Conservation (phyloP, 2,329 filamentous ascomycete species). For the Xylaria sp. region DNA sequence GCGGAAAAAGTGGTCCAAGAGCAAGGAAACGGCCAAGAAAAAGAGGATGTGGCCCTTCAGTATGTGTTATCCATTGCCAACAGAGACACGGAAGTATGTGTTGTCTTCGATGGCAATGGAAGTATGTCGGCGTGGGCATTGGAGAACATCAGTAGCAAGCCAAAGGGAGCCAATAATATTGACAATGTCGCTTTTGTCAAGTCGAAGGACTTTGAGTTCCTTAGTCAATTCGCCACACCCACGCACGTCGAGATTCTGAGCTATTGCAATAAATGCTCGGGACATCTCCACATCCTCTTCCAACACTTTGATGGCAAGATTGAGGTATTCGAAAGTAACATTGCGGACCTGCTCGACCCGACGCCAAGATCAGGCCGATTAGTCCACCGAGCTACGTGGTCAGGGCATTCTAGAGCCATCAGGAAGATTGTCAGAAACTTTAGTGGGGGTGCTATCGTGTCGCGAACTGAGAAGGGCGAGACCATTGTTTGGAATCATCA, state of each 20-base stretch:
- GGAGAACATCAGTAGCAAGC: constrained; percentile 82
- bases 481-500: constrained; percentile 84
- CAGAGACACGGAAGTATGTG: constrained; percentile 84
- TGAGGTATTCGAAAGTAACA: constrained; percentile 80
- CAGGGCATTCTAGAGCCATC: constrained; percentile 82
- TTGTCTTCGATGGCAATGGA: constrained; percentile 84
- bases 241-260: constrained; percentile 75
- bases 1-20: constrained; percentile 79
- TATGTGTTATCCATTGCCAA: constrained; percentile 89
- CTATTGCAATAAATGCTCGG: constrained; percentile 74
- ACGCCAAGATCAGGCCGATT: constrained; percentile 70
- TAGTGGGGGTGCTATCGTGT: constrained; percentile 82
- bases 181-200: constrained; percentile 88
- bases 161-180: constrained; percentile 73
- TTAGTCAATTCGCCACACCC: constrained; percentile 47
- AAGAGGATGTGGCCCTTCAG: constrained; percentile 78
- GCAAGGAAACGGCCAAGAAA: constrained; percentile 64
- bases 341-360: constrained; percentile 85
- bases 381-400: constrained; percentile 75
- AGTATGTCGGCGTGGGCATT: constrained; percentile 93
- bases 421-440: constrained; percentile 89
- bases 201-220: constrained; percentile 62
- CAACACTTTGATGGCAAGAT: constrained; percentile 90
- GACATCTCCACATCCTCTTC: constrained; percentile 76
- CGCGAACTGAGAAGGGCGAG: constrained; percentile 81